A percentile compares a stretch with the other conserved stretches of the same genome.
Evolutionary conservation across 2,329 filamentous ascomycete species (phyloP).

Genomic region (Elsinoe ampelina): DNA sequence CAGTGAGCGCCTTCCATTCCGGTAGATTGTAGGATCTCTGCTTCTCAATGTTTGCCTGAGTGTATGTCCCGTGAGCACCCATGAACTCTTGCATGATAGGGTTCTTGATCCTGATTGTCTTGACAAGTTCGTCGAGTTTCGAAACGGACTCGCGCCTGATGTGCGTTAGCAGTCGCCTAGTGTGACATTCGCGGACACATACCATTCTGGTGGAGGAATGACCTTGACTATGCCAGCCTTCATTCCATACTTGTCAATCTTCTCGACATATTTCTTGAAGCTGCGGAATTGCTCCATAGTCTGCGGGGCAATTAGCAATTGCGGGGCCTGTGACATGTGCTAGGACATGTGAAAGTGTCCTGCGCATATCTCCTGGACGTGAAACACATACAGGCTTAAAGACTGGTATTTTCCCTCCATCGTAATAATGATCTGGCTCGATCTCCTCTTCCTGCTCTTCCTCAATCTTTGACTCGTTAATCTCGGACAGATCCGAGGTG

Average conservation of each 20-base stretch:
- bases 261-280: conserved; percentile 84
- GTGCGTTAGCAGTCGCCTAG: not conserved
- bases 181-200: conserved; percentile 29
- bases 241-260: conserved; percentile 92
- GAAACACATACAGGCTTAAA: conserved; percentile 65
- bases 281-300: conserved; percentile 91
- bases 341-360: conserved; percentile 7
- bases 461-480: conserved; percentile 36
- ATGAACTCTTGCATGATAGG: conserved; percentile 98
- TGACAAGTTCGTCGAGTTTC: conserved; percentile 72
- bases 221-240: conserved; percentile 95
- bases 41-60: conserved; percentile 94
- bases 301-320: conserved; percentile 27
- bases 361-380: not conserved
- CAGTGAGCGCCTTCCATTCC: conserved; percentile 88
- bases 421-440: conserved; percentile 80
- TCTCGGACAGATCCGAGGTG: conserved; percentile 40
- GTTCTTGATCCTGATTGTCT: conserved; percentile 86
- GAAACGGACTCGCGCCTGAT: conserved; percentile 60
- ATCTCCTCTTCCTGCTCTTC: conserved; percentile 66
- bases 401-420: conserved; percentile 71
- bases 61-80: conserved; percentile 88
- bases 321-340: not conserved
- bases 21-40: conserved; percentile 92
- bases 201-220: conserved; percentile 90